Evolutionary conservation across 164 flowering plant species (phyloP).

Genomic region (Vitis riparia): DNA sequence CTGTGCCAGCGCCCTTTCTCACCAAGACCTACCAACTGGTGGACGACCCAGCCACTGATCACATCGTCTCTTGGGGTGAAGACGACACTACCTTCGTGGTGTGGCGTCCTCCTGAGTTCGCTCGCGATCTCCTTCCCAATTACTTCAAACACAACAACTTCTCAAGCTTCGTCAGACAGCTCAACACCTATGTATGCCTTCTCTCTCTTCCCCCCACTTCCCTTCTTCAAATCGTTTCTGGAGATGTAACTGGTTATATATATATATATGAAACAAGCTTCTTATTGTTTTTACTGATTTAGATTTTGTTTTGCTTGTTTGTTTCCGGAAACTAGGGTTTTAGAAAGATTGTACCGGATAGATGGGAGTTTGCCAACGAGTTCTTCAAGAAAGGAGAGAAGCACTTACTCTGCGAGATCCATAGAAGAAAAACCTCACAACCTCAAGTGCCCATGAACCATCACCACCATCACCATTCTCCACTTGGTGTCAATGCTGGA

Average conservation of each 20-base stretch:
- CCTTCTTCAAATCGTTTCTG: background rate
- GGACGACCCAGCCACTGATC: conserved; percentile 85
- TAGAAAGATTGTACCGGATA: conserved; percentile 94
- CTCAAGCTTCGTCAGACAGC: conserved; percentile 94
- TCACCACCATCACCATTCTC: conserved; percentile 47
- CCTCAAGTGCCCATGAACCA: conserved; percentile 49
- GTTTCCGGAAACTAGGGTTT: conserved; percentile 62
- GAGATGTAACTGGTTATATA: background rate
- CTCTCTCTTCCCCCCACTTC: background rate
- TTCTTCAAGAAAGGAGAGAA: conserved; percentile 91
- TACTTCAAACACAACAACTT: conserved; percentile 96
- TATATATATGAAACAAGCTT: background rate
- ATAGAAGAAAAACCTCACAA: conserved; percentile 75
- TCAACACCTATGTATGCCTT: conserved; percentile 76
- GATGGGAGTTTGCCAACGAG: conserved; percentile 98
- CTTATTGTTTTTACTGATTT: background rate
- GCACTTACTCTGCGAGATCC: conserved; percentile 93
- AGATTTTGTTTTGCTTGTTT: conserved; percentile 2
- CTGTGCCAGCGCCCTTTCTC: conserved; percentile 89
- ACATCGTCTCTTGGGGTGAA: conserved; percentile 95
- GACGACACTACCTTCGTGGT: conserved; percentile 88
- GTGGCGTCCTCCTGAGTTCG: conserved; percentile 95
- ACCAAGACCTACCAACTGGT: conserved; percentile 93
- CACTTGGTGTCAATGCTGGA: conserved; percentile 22
- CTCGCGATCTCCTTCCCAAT: conserved; percentile 92